phyloP scores from a whole-genome alignment of 192 early-diverging fungal species.

The Physocladia obscura region DNA sequence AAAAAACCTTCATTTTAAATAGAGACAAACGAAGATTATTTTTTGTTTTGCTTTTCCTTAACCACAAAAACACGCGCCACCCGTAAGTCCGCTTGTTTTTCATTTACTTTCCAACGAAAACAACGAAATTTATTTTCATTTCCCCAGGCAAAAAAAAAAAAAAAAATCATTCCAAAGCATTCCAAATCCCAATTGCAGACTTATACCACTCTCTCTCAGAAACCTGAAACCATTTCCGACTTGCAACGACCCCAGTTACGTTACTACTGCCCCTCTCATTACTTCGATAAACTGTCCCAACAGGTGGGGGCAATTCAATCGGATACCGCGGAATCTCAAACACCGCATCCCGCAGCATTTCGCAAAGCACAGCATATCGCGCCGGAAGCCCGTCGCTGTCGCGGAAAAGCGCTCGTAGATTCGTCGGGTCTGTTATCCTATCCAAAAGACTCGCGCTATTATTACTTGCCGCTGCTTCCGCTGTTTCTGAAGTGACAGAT shows the following conservation, averaged over 20 bases:
- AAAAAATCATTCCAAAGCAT: slow-evolving; percentile 1
- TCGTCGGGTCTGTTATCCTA: background rate
- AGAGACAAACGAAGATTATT: too few relatives aligned
- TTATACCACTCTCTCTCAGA: slow-evolving; percentile 24
- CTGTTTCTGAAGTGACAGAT: background rate
- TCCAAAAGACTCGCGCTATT: background rate
- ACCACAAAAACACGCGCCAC: too few relatives aligned
- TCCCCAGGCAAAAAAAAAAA: too few relatives aligned
- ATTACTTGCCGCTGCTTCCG: background rate
- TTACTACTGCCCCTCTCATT: background rate
- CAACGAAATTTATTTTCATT: too few relatives aligned
- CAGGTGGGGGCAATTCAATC: background rate
- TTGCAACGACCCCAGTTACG: background rate
- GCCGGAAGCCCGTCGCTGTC: slow-evolving; percentile 15
- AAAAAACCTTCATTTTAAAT: too few relatives aligned
- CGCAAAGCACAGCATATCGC: slow-evolving; percentile 11
- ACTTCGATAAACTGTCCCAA: background rate
- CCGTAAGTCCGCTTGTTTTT: too few relatives aligned
- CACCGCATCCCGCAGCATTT: slow-evolving; percentile 16
- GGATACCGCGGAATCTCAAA: slow-evolving; percentile 24
- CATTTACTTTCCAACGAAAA: too few relatives aligned
- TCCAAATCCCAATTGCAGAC: slow-evolving; percentile 9
- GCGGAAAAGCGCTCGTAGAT: background rate
- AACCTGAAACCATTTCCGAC: slow-evolving; percentile 24
- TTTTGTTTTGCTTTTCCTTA: too few relatives aligned